These are phyloP conservation scores for Sinapis alba DNA, from an alignment of 441 rosid species.

Conservation along the genomic window DNA sequence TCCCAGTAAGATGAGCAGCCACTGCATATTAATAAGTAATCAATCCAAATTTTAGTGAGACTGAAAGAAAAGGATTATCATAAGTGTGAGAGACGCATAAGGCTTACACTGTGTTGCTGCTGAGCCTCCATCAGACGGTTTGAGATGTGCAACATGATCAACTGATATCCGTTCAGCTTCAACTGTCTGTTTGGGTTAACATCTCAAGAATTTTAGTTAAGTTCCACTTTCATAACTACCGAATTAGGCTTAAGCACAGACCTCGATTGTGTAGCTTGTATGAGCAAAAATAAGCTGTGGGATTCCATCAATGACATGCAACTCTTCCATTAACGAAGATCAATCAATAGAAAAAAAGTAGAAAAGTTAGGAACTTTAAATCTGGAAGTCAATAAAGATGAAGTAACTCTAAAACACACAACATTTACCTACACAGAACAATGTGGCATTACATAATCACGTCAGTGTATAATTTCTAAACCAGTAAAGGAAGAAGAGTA, in stretches of 20 bases:
- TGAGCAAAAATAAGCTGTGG: conserved; percentile 87
- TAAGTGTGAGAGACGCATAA: not conserved
- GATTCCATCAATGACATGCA: conserved; percentile 93
- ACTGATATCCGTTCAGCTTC: conserved; percentile 72
- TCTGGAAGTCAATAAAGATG: not conserved
- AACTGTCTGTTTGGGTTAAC: conserved; percentile 67
- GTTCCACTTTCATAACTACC: not conserved
- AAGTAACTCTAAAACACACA: not conserved
- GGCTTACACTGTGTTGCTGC: conserved; percentile 85
- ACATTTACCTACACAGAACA: conserved; percentile 2
- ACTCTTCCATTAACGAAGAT: conserved; percentile 52
- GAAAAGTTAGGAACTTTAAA: conserved; percentile 21
- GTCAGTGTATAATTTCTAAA: not conserved
- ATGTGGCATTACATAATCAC: not conserved
- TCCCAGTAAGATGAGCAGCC: conserved; percentile 98
- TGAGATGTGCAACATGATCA: conserved; percentile 92
- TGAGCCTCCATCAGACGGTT: conserved; percentile 97
- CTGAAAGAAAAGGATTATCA: not conserved
- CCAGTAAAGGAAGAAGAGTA: not conserved
- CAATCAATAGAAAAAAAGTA: conserved; percentile 13
- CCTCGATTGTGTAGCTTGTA: conserved; percentile 95
- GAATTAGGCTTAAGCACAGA: conserved; percentile 17
- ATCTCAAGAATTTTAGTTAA: conserved; percentile 1
- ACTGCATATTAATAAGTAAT: conserved; percentile 41
- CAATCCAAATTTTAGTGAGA: not conserved